Conservation (phyloP, 2,329 filamentous ascomycete genomes). For the Epicoccum nigrum region DNA sequence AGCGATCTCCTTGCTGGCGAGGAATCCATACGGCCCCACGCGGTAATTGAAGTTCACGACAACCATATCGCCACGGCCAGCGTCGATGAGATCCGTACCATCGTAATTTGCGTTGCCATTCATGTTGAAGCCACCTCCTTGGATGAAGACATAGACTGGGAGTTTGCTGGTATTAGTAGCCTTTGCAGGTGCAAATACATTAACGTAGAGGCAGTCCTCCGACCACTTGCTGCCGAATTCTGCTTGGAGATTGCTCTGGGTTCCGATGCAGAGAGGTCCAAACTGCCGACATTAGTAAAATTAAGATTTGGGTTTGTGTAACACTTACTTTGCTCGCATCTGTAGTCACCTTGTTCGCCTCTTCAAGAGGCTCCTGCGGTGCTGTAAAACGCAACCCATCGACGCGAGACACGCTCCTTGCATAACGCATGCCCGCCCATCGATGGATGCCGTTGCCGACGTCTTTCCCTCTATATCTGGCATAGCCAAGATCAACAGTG, state of each 20-base stretch:
- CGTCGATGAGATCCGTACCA: constrained; percentile 41
- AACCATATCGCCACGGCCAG: constrained; percentile 40
- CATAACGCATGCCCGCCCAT: constrained; percentile 79
- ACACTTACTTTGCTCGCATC: constrained; percentile 24
- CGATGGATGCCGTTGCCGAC: constrained; percentile 65
- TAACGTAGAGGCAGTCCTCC: constrained; percentile 50
- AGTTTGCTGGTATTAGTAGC: constrained; percentile 41
- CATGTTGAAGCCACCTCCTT: constrained; percentile 48
- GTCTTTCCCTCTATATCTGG: constrained; percentile 65
- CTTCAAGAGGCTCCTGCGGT: constrained; percentile 65
- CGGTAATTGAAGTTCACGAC: constrained; percentile 51
- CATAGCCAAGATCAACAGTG: constrained; percentile 69
- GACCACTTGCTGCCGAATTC: constrained; percentile 40
- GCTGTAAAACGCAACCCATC: constrained; percentile 63
- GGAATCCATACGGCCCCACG: constrained; percentile 49
- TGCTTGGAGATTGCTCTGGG: constrained; percentile 26
- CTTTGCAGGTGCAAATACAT: constrained; percentile 46
- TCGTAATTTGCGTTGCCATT: constrained; percentile 48
- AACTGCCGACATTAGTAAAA: constrained; percentile 26
- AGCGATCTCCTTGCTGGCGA: constrained; percentile 40
- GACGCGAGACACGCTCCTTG: constrained; percentile 47
- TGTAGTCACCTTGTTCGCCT: constrained; percentile 58
- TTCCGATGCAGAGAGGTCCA: constrained; percentile 43
- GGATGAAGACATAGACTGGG: constrained; percentile 51
- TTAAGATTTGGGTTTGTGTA: not conserved